Evolutionary conservation across 2,329 filamentous ascomycete species (phyloP), one percentile per base, ranked within the genome.

Genomic region (Penicillium glabrum): DNA sequence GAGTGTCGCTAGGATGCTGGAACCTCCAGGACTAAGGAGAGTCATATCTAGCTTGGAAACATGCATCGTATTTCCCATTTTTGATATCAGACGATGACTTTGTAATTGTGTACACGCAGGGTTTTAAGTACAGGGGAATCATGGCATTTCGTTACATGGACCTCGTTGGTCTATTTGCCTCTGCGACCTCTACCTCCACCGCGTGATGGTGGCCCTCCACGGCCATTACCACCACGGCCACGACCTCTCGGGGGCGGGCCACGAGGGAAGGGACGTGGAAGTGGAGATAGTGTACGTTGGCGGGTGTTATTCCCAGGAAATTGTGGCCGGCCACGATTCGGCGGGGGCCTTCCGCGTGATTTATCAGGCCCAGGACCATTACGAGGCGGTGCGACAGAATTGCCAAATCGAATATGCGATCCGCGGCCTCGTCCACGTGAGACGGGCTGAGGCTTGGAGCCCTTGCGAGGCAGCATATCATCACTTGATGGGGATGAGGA

Each of bases 341-440:
- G 49, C 14, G 53, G 57, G 14, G 46, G 60, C 56, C 26, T 55
- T 49, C 56, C 46, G 44, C 57, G 56, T 51, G 58, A 57, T 59
- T 56, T 45, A 59, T 54, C 56, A 55, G 60, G 16, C 58, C 64
- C 47, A 11, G 31, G 11, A 5, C 47, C 33, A 26, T 27, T 41
- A 8, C 33, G n/a, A 10, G 33, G 39, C 5, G 26, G 26, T 35
- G 24, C 72, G 67, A 6, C 66, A 67, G 31, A 58, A 23, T n/a
- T 67, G 23, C 68, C 70, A 50, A 77, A 71, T 8, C 69, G 71
- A 27, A 77, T 77, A 51, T 69, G n/a, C 13, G 14, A 67, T 10
- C 68, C 62, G 21, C 74, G 72, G 39, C 57, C 68, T 16, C 61
- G 61, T 57, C 16, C 67, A 63, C 24, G 65, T 63, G 24, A 60